These are phyloP conservation scores for Colletotrichum eremochloae DNA, from an alignment of 2,329 filamentous ascomycete species.

Conservation along the genomic window DNA sequence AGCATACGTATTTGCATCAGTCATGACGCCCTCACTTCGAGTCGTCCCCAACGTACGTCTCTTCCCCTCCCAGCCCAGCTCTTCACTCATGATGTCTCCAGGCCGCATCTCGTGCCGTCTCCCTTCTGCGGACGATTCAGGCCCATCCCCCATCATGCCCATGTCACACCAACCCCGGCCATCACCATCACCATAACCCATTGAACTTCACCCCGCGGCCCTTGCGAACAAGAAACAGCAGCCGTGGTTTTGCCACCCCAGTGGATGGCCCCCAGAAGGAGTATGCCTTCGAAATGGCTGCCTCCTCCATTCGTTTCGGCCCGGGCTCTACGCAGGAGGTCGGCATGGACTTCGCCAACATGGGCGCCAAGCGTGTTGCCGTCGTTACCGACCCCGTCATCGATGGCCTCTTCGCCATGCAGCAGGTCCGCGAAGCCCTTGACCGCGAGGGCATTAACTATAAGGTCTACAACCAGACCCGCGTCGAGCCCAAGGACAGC, in stretches of 20 bases:
- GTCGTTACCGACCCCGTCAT: constrained; percentile 93
- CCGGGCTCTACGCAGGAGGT: constrained; percentile 95
- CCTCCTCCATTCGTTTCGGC: constrained; percentile 93
- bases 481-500: constrained; percentile 94
- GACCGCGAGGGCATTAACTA: constrained; percentile 83
- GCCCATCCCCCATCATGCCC: constrained; percentile 90
- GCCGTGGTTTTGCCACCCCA: constrained; percentile 74
- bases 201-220: constrained; percentile 66
- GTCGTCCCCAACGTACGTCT: constrained; percentile 47
- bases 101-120: constrained; percentile 75
- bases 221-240: constrained; percentile 47
- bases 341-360: constrained; percentile 96
- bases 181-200: constrained; percentile 77
- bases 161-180: constrained; percentile 89
- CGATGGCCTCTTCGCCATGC: constrained; percentile 86
- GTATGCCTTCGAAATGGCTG: constrained; percentile 99
- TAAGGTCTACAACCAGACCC: constrained; percentile 83
- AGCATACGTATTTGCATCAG: not conserved
- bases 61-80: not conserved
- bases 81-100: constrained; percentile 46
- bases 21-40: constrained; percentile 45
- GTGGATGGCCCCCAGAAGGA: constrained; percentile 78
- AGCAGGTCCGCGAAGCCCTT: constrained; percentile 86
- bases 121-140: constrained; percentile 88
- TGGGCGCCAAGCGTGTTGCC: constrained; percentile 87